These are phyloP conservation scores for Pulveroboletus sp. DNA, from an alignment of 1,284 basidiomycete genomes.

Conservation along the genomic window DNA sequence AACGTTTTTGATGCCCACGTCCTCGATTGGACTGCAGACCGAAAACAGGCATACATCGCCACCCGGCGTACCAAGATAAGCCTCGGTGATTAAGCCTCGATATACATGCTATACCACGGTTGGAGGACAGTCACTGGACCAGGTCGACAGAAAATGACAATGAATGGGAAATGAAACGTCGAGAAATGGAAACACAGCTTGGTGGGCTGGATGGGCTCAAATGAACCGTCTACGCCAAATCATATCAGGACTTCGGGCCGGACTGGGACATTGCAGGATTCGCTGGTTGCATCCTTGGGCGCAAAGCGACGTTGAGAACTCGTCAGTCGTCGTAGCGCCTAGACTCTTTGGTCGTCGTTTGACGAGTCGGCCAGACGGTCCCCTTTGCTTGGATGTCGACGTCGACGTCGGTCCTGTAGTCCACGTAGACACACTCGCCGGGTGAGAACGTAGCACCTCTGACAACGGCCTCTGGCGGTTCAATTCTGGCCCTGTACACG, in stretches of 20 bases:
- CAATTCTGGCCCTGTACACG: neutral
- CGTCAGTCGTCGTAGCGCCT: neutral
- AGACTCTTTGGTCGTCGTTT: constrained; percentile 8
- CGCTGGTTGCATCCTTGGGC: too few species aligned
- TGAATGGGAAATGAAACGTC: neutral
- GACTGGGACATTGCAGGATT: too few species aligned
- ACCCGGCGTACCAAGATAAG: neutral
- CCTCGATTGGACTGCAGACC: neutral
- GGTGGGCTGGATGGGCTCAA: neutral
- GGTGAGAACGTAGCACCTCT: neutral
- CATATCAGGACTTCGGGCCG: neutral
- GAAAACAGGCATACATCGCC: neutral
- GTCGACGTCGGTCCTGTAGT: neutral
- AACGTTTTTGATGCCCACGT: neutral
- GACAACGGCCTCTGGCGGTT: neutral
- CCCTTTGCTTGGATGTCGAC: constrained; percentile 2
- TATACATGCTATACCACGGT: too few species aligned
- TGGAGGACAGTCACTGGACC: too few species aligned
- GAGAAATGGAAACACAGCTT: constrained; percentile 5
- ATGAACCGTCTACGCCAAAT: neutral
- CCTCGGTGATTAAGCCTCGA: constrained; percentile 25
- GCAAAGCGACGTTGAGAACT: neutral
- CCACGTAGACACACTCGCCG: neutral
- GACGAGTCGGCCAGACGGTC: constrained; percentile 3
- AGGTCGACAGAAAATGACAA: neutral